These are phyloP conservation scores for Penicillium silybi DNA, from an alignment of 495 filamentous ascomycete genomes.

Conservation along the genomic window DNA sequence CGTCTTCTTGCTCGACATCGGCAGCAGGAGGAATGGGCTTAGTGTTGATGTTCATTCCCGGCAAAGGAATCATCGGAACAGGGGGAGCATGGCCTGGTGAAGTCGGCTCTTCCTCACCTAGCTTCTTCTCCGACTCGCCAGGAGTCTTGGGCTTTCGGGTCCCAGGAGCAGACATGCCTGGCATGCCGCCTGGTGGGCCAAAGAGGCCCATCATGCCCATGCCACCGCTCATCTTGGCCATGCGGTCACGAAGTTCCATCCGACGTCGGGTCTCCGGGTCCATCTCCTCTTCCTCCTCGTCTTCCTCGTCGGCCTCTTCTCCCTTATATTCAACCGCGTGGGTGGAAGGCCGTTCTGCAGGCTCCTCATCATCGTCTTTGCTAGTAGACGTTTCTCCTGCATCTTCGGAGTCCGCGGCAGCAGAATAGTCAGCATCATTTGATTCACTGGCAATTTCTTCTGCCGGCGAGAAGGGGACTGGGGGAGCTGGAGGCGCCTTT, in stretches of 20 bases:
- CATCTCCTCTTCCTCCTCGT: slow-evolving; percentile 85
- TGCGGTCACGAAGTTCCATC: slow-evolving; percentile 86
- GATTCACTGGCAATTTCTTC: slow-evolving; percentile 65
- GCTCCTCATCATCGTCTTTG: slow-evolving; percentile 68
- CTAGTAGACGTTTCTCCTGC: slow-evolving; percentile 71
- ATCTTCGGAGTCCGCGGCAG: slow-evolving; percentile 80
- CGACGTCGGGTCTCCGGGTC: slow-evolving; percentile 84
- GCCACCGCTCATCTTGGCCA: slow-evolving; percentile 98
- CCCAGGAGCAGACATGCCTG: slow-evolving; percentile 38
- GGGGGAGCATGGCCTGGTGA: slow-evolving; percentile 57
- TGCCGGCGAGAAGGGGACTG: slow-evolving; percentile 40
- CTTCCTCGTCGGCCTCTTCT: slow-evolving; percentile 52
- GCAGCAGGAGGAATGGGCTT: slow-evolving; percentile 33
- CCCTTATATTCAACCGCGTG: slow-evolving; percentile 14
- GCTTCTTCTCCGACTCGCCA: slow-evolving; percentile 65
- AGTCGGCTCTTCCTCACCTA: slow-evolving; percentile 46
- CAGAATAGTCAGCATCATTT: slow-evolving; percentile 89
- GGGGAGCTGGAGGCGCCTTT: slow-evolving; percentile 41
- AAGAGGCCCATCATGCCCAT: slow-evolving; percentile 98
- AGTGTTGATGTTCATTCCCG: slow-evolving; percentile 57
- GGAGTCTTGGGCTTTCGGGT: slow-evolving; percentile 49
- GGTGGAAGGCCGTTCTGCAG: slow-evolving; percentile 18
- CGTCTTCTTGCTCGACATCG: slow-evolving; percentile 44
- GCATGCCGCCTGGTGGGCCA: slow-evolving; percentile 70
- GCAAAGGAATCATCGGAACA: slow-evolving; percentile 53